Conservation (phyloP, 306 rosid species). For the Acacia melanoxylon region DNA sequence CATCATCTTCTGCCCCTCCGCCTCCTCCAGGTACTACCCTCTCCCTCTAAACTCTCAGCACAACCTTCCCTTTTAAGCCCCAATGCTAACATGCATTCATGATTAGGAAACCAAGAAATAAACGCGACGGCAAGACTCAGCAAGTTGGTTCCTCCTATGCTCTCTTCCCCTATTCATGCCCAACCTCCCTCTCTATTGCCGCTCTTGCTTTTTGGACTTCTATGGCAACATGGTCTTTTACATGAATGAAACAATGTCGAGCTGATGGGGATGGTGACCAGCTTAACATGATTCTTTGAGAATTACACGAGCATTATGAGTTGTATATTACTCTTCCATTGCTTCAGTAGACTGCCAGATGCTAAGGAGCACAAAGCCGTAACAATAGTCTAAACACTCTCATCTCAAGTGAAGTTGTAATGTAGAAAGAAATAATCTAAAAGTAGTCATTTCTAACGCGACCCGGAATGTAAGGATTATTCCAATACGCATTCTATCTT, state of each 20-base stretch:
- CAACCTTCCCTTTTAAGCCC: not conserved
- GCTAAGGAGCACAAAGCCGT: constrained; percentile 12
- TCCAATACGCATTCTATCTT: not conserved
- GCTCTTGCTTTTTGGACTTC: constrained; percentile 16
- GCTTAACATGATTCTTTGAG: too few relatives aligned
- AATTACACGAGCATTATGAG: too few relatives aligned
- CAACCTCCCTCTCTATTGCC: constrained; percentile 32
- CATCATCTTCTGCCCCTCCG: constrained; percentile 70
- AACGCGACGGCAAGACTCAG: constrained; percentile 13
- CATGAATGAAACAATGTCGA: constrained; percentile 5
- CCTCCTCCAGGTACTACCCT: constrained; percentile 39
- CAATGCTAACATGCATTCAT: constrained; percentile 34
- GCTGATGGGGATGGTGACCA: not conserved
- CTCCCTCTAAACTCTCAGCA: not conserved
- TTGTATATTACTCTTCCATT: not conserved
- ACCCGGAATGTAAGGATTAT: not conserved
- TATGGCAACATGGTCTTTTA: not conserved
- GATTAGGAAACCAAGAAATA: constrained; percentile 30
- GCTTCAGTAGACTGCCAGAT: not conserved
- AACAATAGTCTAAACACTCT: not conserved
- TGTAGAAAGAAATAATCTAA: not conserved
- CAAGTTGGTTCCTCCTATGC: constrained; percentile 56
- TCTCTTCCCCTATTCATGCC: constrained; percentile 41
- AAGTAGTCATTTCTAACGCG: not conserved
- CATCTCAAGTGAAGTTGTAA: constrained; percentile 7